phyloP scores from a whole-genome alignment of 441 rosid genomes.

The Eutrema salsugineum region DNA sequence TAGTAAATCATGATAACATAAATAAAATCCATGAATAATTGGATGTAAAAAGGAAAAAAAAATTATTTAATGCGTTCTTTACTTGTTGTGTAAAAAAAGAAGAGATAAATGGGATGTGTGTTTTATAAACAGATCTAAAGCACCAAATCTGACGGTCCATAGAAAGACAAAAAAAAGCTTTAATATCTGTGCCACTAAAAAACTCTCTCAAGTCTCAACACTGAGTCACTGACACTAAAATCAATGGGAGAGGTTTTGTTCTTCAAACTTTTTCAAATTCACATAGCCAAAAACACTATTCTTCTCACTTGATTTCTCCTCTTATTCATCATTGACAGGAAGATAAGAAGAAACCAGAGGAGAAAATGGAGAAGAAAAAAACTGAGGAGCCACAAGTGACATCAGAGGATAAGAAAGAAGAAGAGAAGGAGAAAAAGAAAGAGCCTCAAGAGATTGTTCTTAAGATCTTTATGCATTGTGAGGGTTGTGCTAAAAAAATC shows the following conservation, averaged over 20 bases:
- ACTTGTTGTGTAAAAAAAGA: neutral
- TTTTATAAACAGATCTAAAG: conserved; percentile 8
- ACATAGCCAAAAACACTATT: conserved; percentile 36
- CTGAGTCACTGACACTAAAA: conserved; percentile 17
- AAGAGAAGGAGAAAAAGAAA: conserved; percentile 37
- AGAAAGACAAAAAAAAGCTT: conserved; percentile 18
- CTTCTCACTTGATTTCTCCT: neutral
- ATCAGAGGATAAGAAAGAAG: conserved; percentile 27
- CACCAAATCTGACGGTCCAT: conserved; percentile 12
- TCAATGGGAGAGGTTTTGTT: conserved; percentile 58
- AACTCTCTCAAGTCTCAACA: conserved; percentile 11
- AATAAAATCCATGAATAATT: neutral
- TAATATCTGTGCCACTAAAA: conserved; percentile 13
- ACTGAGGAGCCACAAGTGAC: conserved; percentile 24
- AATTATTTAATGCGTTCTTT: conserved; percentile 1
- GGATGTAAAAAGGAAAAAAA: neutral
- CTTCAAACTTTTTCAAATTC: conserved; percentile 8
- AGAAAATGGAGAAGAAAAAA: conserved; percentile 51
- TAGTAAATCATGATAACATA: neutral
- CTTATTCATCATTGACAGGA: conserved; percentile 36
- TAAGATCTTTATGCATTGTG: conserved; percentile 78
- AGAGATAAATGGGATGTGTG: neutral
- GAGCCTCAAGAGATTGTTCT: conserved; percentile 51
- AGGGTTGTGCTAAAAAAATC: conserved; percentile 77
- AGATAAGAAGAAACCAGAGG: conserved; percentile 35